Base-by-base conservation (phyloP, 257 asterid genomes). In the Osmanthus fragrans region DNA sequence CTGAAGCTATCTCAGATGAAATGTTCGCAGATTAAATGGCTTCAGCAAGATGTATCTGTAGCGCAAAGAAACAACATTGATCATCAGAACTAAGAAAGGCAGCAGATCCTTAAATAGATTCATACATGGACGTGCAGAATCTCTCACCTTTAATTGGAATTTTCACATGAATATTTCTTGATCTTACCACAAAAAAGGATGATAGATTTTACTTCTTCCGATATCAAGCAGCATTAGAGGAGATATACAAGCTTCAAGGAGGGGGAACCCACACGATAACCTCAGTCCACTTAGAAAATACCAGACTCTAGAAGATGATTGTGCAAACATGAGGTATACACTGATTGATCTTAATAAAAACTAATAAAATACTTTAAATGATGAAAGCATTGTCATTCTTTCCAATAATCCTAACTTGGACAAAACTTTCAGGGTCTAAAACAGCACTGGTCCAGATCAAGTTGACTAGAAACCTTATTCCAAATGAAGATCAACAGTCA, bases 11-110 rank as follows among this genome's bases (percentile, higher is more conserved):
- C 82, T 77, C 81, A 78, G 82, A 80, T 73, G 81, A 82, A 80
- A 77, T 70, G 81, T 82, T 79, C 81, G 81, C 73, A 80, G 84
- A 76, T 60, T 82, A 83, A 80, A 85, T 70, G 79, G 80, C 86
- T 64, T 81, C 87, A 79, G 83, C 89, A 74, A 27, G 80, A 85
- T 70, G 75, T 73, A 85, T 81, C 88, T 84, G 89, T 74, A 77
- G 85, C 73, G 80, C 82, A 78, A 79, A 83, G 84, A 82, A 86
- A 83, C 74, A 73, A 77, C 40, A 80, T 78, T 34, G 76, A 80
- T 82, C 72, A 84, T 86, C 86, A 87, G 87, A 87, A 81, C 79
- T 30, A 67, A 60, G 56, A 82, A 70, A 70, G 60, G 80, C 72
- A 82, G 68, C 45, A 72, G 71, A 80, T 67, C 84, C 67, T 74